Conservation (phyloP, 805 yeast genomes). For the Kodamaea leandrae region DNA sequence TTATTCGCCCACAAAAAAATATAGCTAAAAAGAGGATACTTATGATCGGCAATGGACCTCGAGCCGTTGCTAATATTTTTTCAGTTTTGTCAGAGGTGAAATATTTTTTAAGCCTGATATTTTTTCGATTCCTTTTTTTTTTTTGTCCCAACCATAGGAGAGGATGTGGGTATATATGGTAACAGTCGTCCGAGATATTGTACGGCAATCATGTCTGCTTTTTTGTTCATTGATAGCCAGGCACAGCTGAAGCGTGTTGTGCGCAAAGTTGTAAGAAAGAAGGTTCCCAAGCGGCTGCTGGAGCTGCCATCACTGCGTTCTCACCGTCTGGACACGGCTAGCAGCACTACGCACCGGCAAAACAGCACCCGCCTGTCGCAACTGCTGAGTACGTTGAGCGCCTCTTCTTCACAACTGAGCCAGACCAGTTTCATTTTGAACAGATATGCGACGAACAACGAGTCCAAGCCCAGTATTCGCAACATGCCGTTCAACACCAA, state of each 20-base stretch:
- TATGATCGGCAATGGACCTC: neutral
- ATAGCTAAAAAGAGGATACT: no score
- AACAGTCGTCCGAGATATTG: neutral
- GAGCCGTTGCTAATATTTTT: constrained; percentile 1
- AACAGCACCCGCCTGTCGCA: neutral
- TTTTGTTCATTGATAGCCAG: constrained; percentile 9
- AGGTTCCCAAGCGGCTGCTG: neutral
- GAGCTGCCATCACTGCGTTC: neutral
- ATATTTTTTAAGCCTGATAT: neutral
- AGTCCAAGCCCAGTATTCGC: constrained; percentile 1
- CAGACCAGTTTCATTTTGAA: constrained; percentile 4
- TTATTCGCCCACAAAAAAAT: no score
- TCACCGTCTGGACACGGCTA: neutral
- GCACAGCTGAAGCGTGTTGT: constrained; percentile 8
- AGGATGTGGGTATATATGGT: neutral
- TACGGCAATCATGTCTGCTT: constrained; percentile 12
- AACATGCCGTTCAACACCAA: constrained; percentile 8
- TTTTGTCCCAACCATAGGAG: neutral
- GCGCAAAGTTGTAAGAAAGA: constrained; percentile 2
- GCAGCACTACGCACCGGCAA: neutral
- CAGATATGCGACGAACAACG: constrained; percentile 3
- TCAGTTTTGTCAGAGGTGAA: neutral
- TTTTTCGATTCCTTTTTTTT: neutral
- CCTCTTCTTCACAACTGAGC: neutral
- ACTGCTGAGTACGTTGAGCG: neutral